phyloP scores from a whole-genome alignment of 192 early-diverging fungal genomes.

The Podila clonocystis region DNA sequence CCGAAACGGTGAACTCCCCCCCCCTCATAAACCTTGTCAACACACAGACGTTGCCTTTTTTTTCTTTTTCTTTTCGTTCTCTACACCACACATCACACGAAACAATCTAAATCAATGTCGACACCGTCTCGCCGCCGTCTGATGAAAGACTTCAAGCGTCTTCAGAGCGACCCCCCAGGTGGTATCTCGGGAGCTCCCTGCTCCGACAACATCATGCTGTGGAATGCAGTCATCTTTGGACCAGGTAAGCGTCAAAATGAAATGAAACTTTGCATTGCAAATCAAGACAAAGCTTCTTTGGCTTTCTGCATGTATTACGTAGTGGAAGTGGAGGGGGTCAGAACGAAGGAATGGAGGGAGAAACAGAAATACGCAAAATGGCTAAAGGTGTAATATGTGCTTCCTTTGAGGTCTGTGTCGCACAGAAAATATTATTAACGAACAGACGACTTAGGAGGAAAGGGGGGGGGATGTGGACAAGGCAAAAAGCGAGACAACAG shows the following conservation, averaged over 20 bases:
- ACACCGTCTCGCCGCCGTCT: constrained; percentile 93
- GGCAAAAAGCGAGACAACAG: too few species aligned
- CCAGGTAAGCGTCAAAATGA: constrained; percentile 58
- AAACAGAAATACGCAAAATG: too few species aligned
- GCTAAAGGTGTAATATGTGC: too few species aligned
- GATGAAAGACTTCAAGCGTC: constrained; percentile 98
- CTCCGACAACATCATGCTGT: constrained; percentile 96
- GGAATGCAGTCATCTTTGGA: constrained; percentile 99
- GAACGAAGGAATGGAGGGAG: too few species aligned
- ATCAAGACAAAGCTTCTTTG: background rate
- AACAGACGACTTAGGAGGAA: too few species aligned
- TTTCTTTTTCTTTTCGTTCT: background rate
- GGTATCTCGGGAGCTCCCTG: constrained; percentile 91
- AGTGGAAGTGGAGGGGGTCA: too few species aligned
- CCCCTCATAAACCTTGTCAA: background rate
- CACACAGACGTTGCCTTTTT: background rate
- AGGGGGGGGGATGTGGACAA: too few species aligned
- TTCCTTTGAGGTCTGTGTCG: too few species aligned
- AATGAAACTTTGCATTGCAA: background rate
- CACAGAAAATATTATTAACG: too few species aligned
- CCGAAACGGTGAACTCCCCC: background rate
- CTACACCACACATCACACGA: constrained; percentile 41
- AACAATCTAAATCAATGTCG: constrained; percentile 64
- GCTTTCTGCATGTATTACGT: too few species aligned
- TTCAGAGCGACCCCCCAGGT: constrained; percentile 94